Evolutionary conservation across 2,329 filamentous ascomycete species (phyloP).

Genomic region (Bisporella sp.): DNA sequence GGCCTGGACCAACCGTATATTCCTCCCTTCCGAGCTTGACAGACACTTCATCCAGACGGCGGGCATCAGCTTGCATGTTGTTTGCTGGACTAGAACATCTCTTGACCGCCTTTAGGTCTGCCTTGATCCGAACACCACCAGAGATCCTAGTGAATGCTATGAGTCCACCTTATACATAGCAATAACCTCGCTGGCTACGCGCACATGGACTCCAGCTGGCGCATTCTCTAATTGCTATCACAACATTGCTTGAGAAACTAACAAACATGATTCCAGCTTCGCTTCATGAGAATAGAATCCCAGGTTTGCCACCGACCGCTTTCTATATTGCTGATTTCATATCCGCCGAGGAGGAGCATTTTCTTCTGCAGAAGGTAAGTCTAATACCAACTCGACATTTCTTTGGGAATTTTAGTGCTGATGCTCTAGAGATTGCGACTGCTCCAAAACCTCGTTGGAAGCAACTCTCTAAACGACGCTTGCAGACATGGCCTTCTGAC

Average conservation of each 20-base stretch:
- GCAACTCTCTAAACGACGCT: slow-evolving; percentile 75
- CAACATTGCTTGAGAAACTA: slow-evolving; percentile 3
- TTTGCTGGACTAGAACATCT: no score
- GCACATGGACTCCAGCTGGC: no score
- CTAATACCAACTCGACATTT: neutral
- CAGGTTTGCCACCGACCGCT: slow-evolving; percentile 52
- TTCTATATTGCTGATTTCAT: slow-evolving; percentile 90
- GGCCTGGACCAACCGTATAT: no score
- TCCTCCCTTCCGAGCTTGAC: no score
- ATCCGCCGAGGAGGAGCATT: slow-evolving; percentile 62
- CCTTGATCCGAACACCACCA: no score
- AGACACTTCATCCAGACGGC: no score
- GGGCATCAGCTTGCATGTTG: no score
- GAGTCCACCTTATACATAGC: no score
- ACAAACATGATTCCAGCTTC: slow-evolving; percentile 20
- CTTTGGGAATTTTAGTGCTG: neutral
- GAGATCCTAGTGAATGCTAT: no score
- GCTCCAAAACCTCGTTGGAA: slow-evolving; percentile 78
- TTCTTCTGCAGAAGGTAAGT: slow-evolving; percentile 63
- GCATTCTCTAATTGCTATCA: slow-evolving; percentile 10
- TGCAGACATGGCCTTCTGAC: slow-evolving; percentile 86
- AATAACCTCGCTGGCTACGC: no score
- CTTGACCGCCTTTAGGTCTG: no score
- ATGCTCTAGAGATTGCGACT: slow-evolving; percentile 39
- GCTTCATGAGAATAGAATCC: slow-evolving; percentile 46